These are phyloP conservation scores for Tricholoma flavovirens DNA, from an alignment of 768 basidiomycete species.

Conservation along the genomic window DNA sequence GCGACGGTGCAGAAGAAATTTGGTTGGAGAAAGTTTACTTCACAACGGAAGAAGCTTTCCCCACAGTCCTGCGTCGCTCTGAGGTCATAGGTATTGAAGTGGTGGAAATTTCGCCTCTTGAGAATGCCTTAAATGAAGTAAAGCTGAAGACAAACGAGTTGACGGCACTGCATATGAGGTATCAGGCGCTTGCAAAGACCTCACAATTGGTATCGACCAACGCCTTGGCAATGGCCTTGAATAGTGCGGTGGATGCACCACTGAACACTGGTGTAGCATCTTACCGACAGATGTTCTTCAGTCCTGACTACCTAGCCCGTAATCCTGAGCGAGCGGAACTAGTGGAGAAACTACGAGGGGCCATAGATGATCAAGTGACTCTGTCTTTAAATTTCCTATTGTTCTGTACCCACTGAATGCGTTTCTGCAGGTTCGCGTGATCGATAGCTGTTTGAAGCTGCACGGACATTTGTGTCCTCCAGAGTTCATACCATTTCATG, in stretches of 20 bases:
- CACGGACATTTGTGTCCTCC: constrained; percentile 78
- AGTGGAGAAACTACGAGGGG: constrained; percentile 64
- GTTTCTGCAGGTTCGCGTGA: constrained; percentile 57
- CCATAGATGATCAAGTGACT: constrained; percentile 79
- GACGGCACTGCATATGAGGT: constrained; percentile 59
- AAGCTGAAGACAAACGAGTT: constrained; percentile 77
- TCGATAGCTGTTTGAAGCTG: constrained; percentile 78
- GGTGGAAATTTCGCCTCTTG: constrained; percentile 79
- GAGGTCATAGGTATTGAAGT: constrained; percentile 71
- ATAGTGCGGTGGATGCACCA: constrained; percentile 81
- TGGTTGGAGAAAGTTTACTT: constrained; percentile 90
- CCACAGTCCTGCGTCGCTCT: constrained; percentile 85
- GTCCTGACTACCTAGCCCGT: constrained; percentile 55
- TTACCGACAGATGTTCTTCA: constrained; percentile 75
- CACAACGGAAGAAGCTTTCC: constrained; percentile 85
- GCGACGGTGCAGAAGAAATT: constrained; percentile 63
- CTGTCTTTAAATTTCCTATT: background rate
- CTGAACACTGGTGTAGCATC: constrained; percentile 69
- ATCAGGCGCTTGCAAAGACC: constrained; percentile 74
- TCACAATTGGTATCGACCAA: constrained; percentile 70
- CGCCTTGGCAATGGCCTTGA: constrained; percentile 79
- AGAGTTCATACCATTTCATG: constrained; percentile 91
- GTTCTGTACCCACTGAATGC: background rate
- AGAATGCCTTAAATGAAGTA: constrained; percentile 78
- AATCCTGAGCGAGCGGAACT: constrained; percentile 67